Percentiles rank a stretch among this genome's conserved stretches.
Conservation (phyloP, 2,329 filamentous ascomycete species). For the Monilinia laxa region DNA sequence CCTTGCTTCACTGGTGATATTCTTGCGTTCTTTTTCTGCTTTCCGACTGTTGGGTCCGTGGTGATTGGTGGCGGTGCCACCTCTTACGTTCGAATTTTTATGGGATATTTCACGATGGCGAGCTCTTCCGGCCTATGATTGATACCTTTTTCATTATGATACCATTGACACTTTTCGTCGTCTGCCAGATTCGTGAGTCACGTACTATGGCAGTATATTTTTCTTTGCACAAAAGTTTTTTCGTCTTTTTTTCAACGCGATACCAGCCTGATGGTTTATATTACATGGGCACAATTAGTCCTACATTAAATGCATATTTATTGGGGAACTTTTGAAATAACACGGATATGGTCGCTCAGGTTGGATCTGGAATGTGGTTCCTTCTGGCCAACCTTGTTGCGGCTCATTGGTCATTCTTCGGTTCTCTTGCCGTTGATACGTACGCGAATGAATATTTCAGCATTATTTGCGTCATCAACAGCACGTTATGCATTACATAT, state of each 20-base stretch:
- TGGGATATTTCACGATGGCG: background rate
- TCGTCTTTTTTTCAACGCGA: background rate
- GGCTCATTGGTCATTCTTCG: background rate
- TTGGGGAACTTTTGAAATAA: background rate
- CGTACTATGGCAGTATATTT: background rate
- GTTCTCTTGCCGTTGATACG: background rate
- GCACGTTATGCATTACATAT: background rate
- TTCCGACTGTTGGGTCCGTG: background rate
- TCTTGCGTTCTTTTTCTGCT: background rate
- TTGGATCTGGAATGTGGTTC: background rate
- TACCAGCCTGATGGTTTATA: background rate
- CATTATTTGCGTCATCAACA: background rate
- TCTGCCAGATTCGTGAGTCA: background rate
- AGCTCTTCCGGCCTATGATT: background rate
- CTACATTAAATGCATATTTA: background rate
- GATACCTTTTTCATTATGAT: background rate
- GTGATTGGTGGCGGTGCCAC: background rate
- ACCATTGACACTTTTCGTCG: background rate
- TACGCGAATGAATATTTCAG: constrained; percentile 10
- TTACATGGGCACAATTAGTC: constrained; percentile 13
- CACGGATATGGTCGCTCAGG: background rate
- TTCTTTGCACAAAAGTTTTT: background rate
- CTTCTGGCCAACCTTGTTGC: background rate
- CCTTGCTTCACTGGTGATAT: constrained; percentile 4
- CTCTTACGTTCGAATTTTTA: background rate